These are phyloP conservation scores for Purshia tridentata DNA, from an alignment of 306 rosid species.

Conservation along the genomic window DNA sequence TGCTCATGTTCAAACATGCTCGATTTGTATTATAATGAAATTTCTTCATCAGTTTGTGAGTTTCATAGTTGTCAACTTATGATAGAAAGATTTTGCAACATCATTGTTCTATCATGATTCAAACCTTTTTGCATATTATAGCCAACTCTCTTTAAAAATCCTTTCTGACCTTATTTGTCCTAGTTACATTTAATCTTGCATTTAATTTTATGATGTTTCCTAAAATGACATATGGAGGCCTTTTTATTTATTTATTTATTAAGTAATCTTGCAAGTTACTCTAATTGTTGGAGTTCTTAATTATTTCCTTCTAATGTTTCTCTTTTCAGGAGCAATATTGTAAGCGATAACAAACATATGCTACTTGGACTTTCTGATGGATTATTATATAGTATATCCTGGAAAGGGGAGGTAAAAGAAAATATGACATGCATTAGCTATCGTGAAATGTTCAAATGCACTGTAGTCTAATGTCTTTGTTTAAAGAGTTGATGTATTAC, in stretches of 20 bases:
- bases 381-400: slow-evolving; percentile 78
- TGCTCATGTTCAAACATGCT: neutral
- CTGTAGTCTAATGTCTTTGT: slow-evolving; percentile 5
- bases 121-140: neutral
- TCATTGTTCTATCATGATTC: neutral
- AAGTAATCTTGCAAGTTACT: slow-evolving; percentile 24
- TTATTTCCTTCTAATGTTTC: slow-evolving; percentile 19
- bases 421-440: slow-evolving; percentile 7
- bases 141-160: neutral
- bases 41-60: neutral
- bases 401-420: slow-evolving; percentile 93
- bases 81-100: neutral
- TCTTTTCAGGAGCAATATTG: slow-evolving; percentile 82
- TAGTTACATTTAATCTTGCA: neutral
- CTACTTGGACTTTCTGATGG: slow-evolving; percentile 92
- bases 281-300: slow-evolving; percentile 27
- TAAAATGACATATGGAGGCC: slow-evolving; percentile 4
- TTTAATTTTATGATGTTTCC: slow-evolving; percentile 10
- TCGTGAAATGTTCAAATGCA: neutral
- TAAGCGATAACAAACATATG: slow-evolving; percentile 76
- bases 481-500: slow-evolving; percentile 12
- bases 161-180: neutral
- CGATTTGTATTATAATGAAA: neutral
- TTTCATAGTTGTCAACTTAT: neutral
- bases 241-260: slow-evolving; percentile 15